phyloP scores from a whole-genome alignment of 805 yeast species.

The Lachancea sp. region DNA sequence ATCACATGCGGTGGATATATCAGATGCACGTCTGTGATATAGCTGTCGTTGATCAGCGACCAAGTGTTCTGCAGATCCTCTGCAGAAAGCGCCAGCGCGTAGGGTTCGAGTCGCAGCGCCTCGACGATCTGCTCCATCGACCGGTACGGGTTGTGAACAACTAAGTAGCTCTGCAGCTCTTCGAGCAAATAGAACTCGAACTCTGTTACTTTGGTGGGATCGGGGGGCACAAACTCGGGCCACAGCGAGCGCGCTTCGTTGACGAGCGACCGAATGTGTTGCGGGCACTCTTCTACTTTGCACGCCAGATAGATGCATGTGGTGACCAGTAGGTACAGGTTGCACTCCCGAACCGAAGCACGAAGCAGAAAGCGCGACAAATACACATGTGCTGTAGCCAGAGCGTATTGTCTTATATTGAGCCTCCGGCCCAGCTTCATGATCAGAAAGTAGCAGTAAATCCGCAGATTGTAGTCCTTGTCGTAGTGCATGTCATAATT shows the following conservation, averaged over 20 bases:
- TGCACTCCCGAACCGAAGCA: constrained; percentile 73
- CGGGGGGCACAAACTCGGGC: constrained; percentile 94
- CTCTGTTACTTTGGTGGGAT: constrained; percentile 85
- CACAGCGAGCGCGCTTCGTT: constrained; percentile 82
- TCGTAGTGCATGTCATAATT: constrained; percentile 37
- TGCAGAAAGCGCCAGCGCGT: constrained; percentile 34
- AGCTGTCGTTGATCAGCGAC: constrained; percentile 86
- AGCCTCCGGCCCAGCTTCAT: constrained; percentile 74
- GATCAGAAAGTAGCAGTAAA: constrained; percentile 70
- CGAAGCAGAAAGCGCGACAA: constrained; percentile 67
- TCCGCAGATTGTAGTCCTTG: constrained; percentile 56
- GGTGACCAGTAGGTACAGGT: constrained; percentile 72
- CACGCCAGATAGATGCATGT: constrained; percentile 86
- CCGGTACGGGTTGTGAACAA: constrained; percentile 72
- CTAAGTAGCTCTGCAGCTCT: constrained; percentile 66
- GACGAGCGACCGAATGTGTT: constrained; percentile 77
- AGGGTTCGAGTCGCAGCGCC: constrained; percentile 35
- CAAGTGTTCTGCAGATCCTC: constrained; percentile 81
- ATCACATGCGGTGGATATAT: constrained; percentile 85
- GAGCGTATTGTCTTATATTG: constrained; percentile 70
- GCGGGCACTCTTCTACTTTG: constrained; percentile 93
- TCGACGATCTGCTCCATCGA: constrained; percentile 49
- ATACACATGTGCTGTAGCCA: constrained; percentile 86
- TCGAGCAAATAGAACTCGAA: constrained; percentile 91
- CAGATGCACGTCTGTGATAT: constrained; percentile 78